phyloP scores from a whole-genome alignment of 495 filamentous ascomycete genomes.

The Podospora fimiseda region DNA sequence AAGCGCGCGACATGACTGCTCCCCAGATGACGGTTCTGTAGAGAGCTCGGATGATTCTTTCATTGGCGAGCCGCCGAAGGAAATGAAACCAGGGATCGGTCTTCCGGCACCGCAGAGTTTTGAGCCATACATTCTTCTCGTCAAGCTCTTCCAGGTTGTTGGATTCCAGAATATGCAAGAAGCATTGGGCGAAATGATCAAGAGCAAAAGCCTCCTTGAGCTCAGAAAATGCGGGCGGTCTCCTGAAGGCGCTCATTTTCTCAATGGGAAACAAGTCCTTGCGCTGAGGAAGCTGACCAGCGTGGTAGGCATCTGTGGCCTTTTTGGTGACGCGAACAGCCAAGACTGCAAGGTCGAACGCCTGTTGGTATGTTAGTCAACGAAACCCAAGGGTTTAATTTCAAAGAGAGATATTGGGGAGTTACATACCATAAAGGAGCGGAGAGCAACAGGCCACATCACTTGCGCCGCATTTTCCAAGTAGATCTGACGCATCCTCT shows the following conservation, averaged over 20 bases:
- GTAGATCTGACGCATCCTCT: neutral
- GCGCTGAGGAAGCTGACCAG: neutral
- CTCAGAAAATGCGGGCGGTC: neutral
- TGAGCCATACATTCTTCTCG: neutral
- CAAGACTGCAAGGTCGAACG: neutral
- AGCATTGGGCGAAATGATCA: neutral
- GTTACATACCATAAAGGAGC: neutral
- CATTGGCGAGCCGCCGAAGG: neutral
- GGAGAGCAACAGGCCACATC: neutral
- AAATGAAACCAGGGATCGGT: neutral
- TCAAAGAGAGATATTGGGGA: neutral
- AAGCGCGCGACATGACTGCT: neutral
- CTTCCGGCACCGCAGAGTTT: neutral
- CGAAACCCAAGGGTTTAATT: no score
- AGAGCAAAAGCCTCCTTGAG: neutral
- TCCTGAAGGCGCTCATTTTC: neutral
- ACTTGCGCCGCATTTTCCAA: neutral
- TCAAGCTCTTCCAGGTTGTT: neutral
- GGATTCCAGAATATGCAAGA: neutral
- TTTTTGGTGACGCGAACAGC: neutral
- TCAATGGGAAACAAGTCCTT: neutral
- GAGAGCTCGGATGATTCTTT: neutral
- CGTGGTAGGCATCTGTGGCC: neutral
- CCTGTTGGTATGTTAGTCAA: no score
- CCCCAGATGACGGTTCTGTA: neutral